Conservation (phyloP, 495 filamentous ascomycete species). For the Copromyces sp. region DNA sequence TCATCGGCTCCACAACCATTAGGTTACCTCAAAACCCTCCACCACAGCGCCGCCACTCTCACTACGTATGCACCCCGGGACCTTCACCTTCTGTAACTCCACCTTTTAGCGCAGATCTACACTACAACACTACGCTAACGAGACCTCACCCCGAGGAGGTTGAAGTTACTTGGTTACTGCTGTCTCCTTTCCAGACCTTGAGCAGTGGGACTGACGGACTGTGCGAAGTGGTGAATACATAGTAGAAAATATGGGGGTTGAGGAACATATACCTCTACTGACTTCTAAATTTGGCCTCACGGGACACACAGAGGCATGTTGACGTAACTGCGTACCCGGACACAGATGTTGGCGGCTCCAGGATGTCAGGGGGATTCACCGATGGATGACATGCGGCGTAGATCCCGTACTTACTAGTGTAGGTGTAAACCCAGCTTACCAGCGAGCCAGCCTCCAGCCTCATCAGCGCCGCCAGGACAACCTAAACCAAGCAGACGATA, state of each 20-base stretch:
- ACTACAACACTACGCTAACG: background rate
- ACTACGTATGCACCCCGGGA: background rate
- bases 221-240: too few species aligned
- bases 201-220: too few species aligned
- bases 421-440: background rate
- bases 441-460: background rate
- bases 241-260: too few species aligned
- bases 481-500: background rate
- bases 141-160: background rate
- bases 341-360: too few species aligned
- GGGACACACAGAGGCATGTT: too few species aligned
- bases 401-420: background rate
- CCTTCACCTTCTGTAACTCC: background rate
- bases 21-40: background rate
- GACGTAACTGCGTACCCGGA: too few species aligned
- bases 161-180: background rate
- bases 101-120: background rate
- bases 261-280: too few species aligned
- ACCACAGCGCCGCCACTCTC: background rate
- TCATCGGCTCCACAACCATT: background rate
- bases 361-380: background rate
- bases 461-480: background rate
- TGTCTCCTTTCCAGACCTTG: background rate
- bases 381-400: background rate
- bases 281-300: too few species aligned